Percentiles rank a stretch among this genome's conserved stretches.
Evolutionary conservation across 345 rosid genomes (phyloP).

Genomic region (Eutrema heterophyllum): DNA sequence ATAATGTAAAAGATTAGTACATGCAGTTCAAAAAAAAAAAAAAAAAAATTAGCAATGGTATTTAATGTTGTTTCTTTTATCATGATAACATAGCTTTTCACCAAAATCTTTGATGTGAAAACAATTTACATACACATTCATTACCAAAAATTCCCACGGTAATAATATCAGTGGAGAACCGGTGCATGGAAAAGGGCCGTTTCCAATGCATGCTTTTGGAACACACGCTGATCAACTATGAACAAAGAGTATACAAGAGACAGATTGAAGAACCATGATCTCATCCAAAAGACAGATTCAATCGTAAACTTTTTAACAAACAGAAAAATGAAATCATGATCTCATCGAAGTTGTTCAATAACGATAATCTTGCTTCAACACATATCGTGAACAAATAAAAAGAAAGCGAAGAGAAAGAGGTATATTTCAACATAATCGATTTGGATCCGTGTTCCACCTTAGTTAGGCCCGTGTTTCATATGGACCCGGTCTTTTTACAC

Average conservation of each 20-base stretch:
- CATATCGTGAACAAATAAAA: too few species aligned
- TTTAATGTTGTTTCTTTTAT: not conserved
- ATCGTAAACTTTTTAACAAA: not conserved
- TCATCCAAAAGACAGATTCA: not conserved
- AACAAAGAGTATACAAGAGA: not conserved
- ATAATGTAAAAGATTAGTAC: not conserved
- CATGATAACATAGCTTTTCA: not conserved
- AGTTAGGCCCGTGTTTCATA: not conserved
- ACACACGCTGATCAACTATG: not conserved
- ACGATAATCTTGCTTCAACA: too few species aligned
- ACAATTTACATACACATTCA: not conserved
- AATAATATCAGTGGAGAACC: too few species aligned
- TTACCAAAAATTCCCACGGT: too few species aligned
- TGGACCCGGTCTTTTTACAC: not conserved
- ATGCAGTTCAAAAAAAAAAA: not conserved
- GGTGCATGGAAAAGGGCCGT: too few species aligned
- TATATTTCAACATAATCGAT: not conserved
- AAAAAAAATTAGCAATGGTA: not conserved
- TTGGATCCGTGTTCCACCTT: conserved; percentile 6
- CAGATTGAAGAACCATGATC: not conserved
- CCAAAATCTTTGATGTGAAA: not conserved
- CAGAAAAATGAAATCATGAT: not conserved
- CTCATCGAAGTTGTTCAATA: not conserved
- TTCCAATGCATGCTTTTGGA: not conserved
- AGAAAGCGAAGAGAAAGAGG: not conserved